A percentile compares a stretch with the other conserved stretches of the same genome.
These are phyloP conservation scores for Argentina anserina DNA, from an alignment of 306 rosid species.

Conservation along the genomic window DNA sequence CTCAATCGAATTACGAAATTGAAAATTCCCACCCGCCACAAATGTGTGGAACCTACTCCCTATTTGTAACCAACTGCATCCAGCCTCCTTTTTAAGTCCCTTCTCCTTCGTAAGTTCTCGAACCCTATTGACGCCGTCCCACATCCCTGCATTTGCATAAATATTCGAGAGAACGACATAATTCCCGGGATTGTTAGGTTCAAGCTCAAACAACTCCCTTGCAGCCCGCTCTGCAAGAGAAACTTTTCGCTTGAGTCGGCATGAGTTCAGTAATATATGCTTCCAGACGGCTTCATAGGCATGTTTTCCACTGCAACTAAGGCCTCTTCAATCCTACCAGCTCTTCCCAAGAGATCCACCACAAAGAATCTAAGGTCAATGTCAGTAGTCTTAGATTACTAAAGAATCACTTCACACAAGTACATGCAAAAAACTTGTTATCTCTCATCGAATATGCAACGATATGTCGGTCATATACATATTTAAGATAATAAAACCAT, in stretches of 20 bases:
- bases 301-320: constrained; percentile 33
- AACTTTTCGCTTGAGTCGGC: constrained; percentile 43
- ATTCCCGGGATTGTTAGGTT: constrained; percentile 52
- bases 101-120: constrained; percentile 47
- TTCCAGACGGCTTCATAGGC: constrained; percentile 56
- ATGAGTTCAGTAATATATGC: constrained; percentile 52
- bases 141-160: constrained; percentile 52
- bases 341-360: constrained; percentile 50
- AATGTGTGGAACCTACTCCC: constrained; percentile 43
- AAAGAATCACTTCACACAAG: no score
- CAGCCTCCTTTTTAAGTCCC: constrained; percentile 48
- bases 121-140: constrained; percentile 46
- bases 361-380: no score
- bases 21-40: constrained; percentile 49
- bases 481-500: no score
- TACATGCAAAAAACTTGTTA: no score
- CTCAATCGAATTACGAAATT: constrained; percentile 41
- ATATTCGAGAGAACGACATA: constrained; percentile 59
- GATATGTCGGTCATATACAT: no score
- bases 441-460: no score
- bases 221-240: constrained; percentile 39
- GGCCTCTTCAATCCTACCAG: constrained; percentile 43
- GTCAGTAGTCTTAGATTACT: no score
- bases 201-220: constrained; percentile 36
- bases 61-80: constrained; percentile 55